phyloP scores from a whole-genome alignment of 73 alveolate genomes.

The Paramecium octaurelia region DNA sequence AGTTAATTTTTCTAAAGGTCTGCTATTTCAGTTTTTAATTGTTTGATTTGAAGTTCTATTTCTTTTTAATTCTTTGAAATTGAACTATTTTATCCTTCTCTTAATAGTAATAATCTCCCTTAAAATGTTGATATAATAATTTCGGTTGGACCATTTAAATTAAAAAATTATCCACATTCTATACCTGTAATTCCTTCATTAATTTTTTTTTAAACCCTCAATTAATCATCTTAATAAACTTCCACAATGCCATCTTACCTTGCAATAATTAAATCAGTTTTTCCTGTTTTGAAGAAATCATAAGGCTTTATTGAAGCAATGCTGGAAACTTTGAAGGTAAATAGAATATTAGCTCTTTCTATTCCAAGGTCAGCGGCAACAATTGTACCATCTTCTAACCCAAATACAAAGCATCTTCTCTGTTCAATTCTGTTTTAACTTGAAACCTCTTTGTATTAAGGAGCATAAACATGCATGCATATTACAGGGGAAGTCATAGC shows the following conservation, averaged over 20 bases:
- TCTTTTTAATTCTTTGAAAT: neutral
- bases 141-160: slow-evolving; percentile 16
- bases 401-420: slow-evolving; percentile 28
- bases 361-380: slow-evolving; percentile 40
- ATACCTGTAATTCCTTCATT: slow-evolving; percentile 23
- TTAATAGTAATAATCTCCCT: slow-evolving; percentile 24
- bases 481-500: slow-evolving; percentile 14
- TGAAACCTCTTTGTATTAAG: neutral
- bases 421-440: neutral
- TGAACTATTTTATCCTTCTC: neutral
- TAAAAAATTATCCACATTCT: neutral
- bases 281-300: slow-evolving; percentile 4
- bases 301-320: neutral
- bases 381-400: slow-evolving; percentile 32
- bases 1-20: neutral
- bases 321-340: neutral
- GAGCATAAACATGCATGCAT: slow-evolving; percentile 26
- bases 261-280: slow-evolving; percentile 1
- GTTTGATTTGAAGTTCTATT: neutral
- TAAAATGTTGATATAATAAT: neutral
- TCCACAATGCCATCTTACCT: slow-evolving; percentile 11
- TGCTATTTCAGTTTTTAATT: neutral
- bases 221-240: slow-evolving; percentile 2
- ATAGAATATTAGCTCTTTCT: slow-evolving; percentile 4
- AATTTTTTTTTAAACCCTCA: neutral